A percentile compares a stretch with the other conserved stretches of the same genome.
Conservation (phyloP, 2,329 filamentous ascomycete species). For the Trichoderma afroharzianum region DNA sequence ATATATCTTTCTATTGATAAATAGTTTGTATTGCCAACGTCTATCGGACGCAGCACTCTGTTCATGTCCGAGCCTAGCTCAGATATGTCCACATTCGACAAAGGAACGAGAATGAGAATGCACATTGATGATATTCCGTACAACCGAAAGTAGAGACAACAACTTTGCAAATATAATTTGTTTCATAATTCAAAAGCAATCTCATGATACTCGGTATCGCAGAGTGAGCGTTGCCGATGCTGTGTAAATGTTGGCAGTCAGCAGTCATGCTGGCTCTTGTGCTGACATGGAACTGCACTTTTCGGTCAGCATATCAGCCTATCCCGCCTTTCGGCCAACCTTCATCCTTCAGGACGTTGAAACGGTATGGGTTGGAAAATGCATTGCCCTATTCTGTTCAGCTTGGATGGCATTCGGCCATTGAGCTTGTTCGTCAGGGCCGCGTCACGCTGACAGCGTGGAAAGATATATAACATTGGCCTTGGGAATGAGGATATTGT, state of each 20-base stretch:
- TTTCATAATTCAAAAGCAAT: background rate
- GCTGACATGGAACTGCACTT: conserved; percentile 9
- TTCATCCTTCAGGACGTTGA: conserved; percentile 6
- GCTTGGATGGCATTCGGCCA: background rate
- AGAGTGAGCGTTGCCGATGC: background rate
- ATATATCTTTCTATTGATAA: background rate
- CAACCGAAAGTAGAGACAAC: background rate
- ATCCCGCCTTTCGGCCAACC: background rate
- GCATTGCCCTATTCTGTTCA: background rate
- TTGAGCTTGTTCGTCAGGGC: background rate
- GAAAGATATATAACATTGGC: conserved; percentile 5
- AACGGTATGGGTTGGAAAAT: background rate
- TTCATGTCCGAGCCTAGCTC: background rate
- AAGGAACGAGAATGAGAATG: background rate
- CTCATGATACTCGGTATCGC: background rate
- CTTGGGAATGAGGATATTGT: background rate
- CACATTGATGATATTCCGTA: background rate
- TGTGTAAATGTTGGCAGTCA: conserved; percentile 9
- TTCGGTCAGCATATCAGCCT: conserved; percentile 13
- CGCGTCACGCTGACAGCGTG: conserved; percentile 11
- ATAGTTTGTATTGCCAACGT: background rate
- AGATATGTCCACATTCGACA: background rate
- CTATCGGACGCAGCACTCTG: background rate
- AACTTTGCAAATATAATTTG: background rate
- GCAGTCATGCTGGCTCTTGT: conserved; percentile 7